Conservation (phyloP, 768 basidiomycete genomes). For the Lentinula sp. region DNA sequence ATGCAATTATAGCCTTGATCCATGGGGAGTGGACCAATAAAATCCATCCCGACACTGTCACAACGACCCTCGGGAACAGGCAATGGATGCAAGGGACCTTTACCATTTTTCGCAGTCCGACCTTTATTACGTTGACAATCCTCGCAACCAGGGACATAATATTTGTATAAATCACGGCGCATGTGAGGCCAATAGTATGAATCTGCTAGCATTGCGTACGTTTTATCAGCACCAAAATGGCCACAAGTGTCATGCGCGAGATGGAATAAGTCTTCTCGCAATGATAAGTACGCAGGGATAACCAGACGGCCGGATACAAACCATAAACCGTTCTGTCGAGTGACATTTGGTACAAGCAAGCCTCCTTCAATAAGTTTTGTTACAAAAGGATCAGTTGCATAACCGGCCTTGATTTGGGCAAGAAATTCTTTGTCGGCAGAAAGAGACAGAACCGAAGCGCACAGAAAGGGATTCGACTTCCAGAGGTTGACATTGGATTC, state of each 20-base stretch:
- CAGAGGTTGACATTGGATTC: constrained; percentile 9
- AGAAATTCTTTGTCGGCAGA: too few species aligned
- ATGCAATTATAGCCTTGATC: constrained; percentile 17
- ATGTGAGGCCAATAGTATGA: constrained; percentile 17
- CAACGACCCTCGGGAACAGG: constrained; percentile 1
- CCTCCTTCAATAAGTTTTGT: constrained; percentile 11
- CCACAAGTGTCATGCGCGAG: constrained; percentile 11
- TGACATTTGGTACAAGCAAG: neutral
- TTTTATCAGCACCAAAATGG: constrained; percentile 15
- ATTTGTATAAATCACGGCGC: constrained; percentile 13
- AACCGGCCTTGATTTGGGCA: too few species aligned
- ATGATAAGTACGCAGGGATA: neutral
- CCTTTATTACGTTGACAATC: constrained; percentile 25
- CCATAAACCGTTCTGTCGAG: neutral
- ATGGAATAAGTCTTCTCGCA: constrained; percentile 7
- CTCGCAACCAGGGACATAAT: constrained; percentile 17
- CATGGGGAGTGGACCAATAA: constrained; percentile 15
- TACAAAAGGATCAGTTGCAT: too few species aligned
- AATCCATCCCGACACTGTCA: constrained; percentile 9
- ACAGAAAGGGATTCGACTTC: too few species aligned
- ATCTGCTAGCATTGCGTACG: constrained; percentile 3
- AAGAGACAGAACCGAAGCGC: too few species aligned
- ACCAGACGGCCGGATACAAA: constrained; percentile 3
- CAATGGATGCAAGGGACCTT: constrained; percentile 1
- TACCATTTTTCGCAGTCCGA: neutral